Evolutionary conservation across 441 rosid genomes (phyloP), one percentile per base, ranked within the genome.

Genomic region (Syzygium malaccense): DNA sequence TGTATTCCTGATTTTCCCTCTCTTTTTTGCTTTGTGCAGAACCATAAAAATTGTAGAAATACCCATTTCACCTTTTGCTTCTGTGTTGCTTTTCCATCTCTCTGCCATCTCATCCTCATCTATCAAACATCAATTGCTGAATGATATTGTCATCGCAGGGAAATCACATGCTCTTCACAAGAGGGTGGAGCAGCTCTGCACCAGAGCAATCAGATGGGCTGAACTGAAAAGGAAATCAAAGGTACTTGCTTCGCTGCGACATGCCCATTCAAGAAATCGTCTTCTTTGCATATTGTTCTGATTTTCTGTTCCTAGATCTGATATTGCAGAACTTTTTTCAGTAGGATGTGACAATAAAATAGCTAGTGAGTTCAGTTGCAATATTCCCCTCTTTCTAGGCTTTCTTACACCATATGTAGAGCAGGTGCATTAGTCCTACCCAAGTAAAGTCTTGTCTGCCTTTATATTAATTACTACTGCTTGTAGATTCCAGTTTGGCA

Each of bases 131-230:
- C 51, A 75, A 75, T 18, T 75, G 83, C 83, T 75, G 83, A 75
- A 41, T 75, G 48, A 75, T 75, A 41, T 75, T 75, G 83, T 75
- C 83, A 80, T 64, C 93, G 90, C 95, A 98, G 99, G 99, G 45
- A 98, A 98, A 93, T 96, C 99, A 17, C 99, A 98, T 93, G 99
- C 99, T 91, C 98, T 98, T 87, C 99, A 98, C 95, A 98, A 95
- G 95, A 96, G 99, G 93, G 98, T 98, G 71, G 99, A 98, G 91
- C 99, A 98, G 93, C 99, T 98, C 86, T 98, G 99, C 92, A 98
- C 95, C 87, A 93, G 99, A 86, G 99, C 99, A 18, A 96, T 98
- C 92, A 94, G 94, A 92, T 98, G 99, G 99, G 99, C 93, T n/a
- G 97, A 96, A 88, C 93, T 98, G 90, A 98, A 94, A 91, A 96